Base-by-base conservation (phyloP, 257 asterid species). In the Mentha longifolia region DNA sequence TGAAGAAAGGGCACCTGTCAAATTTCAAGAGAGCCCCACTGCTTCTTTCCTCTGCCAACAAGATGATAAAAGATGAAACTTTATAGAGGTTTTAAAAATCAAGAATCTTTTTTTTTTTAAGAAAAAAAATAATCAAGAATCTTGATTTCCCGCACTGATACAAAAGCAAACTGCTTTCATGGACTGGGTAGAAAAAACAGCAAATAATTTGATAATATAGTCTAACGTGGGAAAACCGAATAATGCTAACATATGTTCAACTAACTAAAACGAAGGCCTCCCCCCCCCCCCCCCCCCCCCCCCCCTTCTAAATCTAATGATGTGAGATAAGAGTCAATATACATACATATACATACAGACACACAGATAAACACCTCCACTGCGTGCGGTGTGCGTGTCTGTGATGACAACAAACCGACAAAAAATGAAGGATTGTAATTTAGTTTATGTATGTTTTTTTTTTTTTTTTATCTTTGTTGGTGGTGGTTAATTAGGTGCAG, bases 181-280 rank as follows among this genome's bases (percentile, higher is more conserved):
- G 77, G 79, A 73, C 19, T 76, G 42, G 28, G 30, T 50, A 33
- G 8, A 41, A 55, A 75, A 67, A 39, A 67, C 15, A 71, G 65
- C 37, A 69, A 57, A 42, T 22, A 20, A 13, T 35, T 67, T 46
- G 76, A 68, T 28, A 8, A 75, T 59, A 52, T 59, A 52, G 81
- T 78, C 63, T 68, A 72, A 79, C 9, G 56, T 17, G 17, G 67
- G 63, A 52, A 67, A 46, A 62, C 54, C 14, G 39, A 25, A 57
- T 31, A 50, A 69, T 54, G 50, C 15, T n/a, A 28, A 63, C 9
- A 61, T 70, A 17, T 69, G 85, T 74, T 81, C 82, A 81, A 71
- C 82, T 28, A 77, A 75, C 74, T 39, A 49, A 72, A 30, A 33
- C 20, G 1, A n/a, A n/a, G n/a, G n/a, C 39, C 5, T 8, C 5